A percentile compares a stretch with the other conserved stretches of the same genome.
These are phyloP conservation scores for Calamus simplicifolius DNA, from an alignment of 176 grass and related monocot genomes.

Conservation along the genomic window DNA sequence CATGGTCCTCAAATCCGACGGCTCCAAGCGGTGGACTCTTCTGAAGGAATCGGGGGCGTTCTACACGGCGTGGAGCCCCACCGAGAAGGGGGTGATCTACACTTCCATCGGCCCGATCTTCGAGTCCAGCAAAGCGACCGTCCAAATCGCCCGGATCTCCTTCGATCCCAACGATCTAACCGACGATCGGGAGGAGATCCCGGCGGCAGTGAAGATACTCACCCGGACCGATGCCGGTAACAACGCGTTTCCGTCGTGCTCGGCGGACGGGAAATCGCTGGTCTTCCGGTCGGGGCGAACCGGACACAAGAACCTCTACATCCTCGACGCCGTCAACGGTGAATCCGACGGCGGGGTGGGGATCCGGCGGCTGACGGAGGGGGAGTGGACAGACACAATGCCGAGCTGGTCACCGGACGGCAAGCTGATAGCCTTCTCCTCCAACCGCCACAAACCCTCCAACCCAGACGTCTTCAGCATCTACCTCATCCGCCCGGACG, in stretches of 20 bases:
- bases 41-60: slow-evolving; percentile 43
- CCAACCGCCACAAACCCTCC: slow-evolving; percentile 65
- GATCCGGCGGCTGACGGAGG: slow-evolving; percentile 46
- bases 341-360: slow-evolving; percentile 24
- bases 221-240: slow-evolving; percentile 57
- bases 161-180: slow-evolving; percentile 48
- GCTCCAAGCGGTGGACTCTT: slow-evolving; percentile 53
- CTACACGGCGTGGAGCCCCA: slow-evolving; percentile 68
- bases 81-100: slow-evolving; percentile 52
- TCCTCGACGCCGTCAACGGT: slow-evolving; percentile 51
- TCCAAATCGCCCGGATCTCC: slow-evolving; percentile 58
- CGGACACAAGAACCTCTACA: slow-evolving; percentile 89
- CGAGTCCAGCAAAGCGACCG: slow-evolving; percentile 61
- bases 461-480: slow-evolving; percentile 54
- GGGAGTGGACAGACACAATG: slow-evolving; percentile 95
- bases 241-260: slow-evolving; percentile 77
- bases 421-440: slow-evolving; percentile 75
- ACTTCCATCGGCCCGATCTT: slow-evolving; percentile 82
- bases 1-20: slow-evolving; percentile 44
- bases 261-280: slow-evolving; percentile 66
- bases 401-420: slow-evolving; percentile 86
- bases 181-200: slow-evolving; percentile 9
- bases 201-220: slow-evolving; percentile 26
- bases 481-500: slow-evolving; percentile 74
- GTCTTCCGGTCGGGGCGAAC: slow-evolving; percentile 82